Conservation (phyloP, 116 monocot species). For the Thalassia testudinum region DNA sequence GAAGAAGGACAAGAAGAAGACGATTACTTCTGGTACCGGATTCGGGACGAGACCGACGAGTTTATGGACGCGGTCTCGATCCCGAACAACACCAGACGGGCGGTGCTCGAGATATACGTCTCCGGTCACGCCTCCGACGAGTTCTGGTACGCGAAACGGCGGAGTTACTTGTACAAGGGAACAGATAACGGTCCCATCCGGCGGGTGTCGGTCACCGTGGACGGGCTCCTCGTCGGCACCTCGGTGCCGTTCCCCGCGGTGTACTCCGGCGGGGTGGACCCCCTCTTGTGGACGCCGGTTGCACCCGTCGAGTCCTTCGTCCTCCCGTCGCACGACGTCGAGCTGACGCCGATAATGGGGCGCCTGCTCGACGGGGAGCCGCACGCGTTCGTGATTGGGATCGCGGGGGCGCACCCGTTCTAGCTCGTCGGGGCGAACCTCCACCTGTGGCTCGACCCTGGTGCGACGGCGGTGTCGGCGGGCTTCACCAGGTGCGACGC, state of each 20-base stretch:
- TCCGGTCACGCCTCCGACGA: slow-evolving; percentile 16
- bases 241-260: slow-evolving; percentile 13
- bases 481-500: slow-evolving; percentile 4
- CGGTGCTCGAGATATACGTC: slow-evolving; percentile 16
- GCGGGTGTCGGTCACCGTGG: slow-evolving; percentile 7
- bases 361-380: slow-evolving; percentile 14
- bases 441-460: slow-evolving; percentile 17
- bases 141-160: slow-evolving; percentile 25
- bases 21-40: slow-evolving; percentile 12
- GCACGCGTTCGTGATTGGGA: slow-evolving; percentile 9
- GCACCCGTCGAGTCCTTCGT: slow-evolving; percentile 16
- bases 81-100: slow-evolving; percentile 13
- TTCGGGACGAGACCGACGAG: slow-evolving; percentile 2
- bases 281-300: slow-evolving; percentile 17
- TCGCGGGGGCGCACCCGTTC: slow-evolving; percentile 7
- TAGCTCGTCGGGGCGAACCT: slow-evolving; percentile 20
- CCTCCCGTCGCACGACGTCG: slow-evolving; percentile 15
- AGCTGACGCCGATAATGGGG: slow-evolving; percentile 15
- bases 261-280: slow-evolving; percentile 18
- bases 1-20: slow-evolving; percentile 4
- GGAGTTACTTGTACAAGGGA: not conserved
- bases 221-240: slow-evolving; percentile 7
- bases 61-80: not conserved
- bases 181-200: slow-evolving; percentile 7
- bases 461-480: not conserved